phyloP scores from a whole-genome alignment of 108 stramenopile species.

The Pseudonitzschia pungens region DNA sequence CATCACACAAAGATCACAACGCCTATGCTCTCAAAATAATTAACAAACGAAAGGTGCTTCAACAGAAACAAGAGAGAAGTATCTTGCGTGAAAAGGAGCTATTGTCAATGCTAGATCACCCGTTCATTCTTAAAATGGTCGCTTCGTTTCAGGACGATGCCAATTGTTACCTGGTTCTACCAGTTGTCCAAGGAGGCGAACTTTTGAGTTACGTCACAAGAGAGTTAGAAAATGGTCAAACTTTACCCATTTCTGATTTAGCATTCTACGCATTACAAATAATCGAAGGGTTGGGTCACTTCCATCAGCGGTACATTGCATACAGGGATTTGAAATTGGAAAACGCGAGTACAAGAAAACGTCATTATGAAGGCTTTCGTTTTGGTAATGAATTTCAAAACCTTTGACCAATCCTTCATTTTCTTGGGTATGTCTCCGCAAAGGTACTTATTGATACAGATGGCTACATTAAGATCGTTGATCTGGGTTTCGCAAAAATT shows the following conservation, averaged over 20 bases:
- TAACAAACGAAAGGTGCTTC: conserved; percentile 23
- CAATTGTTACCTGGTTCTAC: conserved; percentile 61
- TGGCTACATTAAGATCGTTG: conserved; percentile 81
- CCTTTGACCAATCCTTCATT: no score
- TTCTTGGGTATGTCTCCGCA: conserved; percentile 2
- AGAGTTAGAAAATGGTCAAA: conserved; percentile 11
- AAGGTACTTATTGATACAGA: conserved; percentile 53
- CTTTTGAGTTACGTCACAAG: conserved; percentile 51
- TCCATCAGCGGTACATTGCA: conserved; percentile 81
- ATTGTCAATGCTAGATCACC: conserved; percentile 54
- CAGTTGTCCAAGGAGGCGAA: conserved; percentile 64
- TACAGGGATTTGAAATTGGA: conserved; percentile 97
- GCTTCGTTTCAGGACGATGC: conserved; percentile 55
- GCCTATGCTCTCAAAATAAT: conserved; percentile 37
- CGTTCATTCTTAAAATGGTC: conserved; percentile 53
- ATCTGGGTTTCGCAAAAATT: conserved; percentile 49
- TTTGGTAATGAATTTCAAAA: no score
- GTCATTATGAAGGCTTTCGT: not conserved
- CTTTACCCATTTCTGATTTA: conserved; percentile 18
- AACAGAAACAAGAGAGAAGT: conserved; percentile 53
- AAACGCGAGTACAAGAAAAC: conserved; percentile 15
- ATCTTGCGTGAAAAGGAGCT: conserved; percentile 55
- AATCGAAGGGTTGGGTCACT: conserved; percentile 60
- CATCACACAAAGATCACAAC: conserved; percentile 30
- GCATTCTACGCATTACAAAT: conserved; percentile 31